These are phyloP conservation scores for Agrocybe pediades DNA, from an alignment of 768 basidiomycete species.

Conservation along the genomic window DNA sequence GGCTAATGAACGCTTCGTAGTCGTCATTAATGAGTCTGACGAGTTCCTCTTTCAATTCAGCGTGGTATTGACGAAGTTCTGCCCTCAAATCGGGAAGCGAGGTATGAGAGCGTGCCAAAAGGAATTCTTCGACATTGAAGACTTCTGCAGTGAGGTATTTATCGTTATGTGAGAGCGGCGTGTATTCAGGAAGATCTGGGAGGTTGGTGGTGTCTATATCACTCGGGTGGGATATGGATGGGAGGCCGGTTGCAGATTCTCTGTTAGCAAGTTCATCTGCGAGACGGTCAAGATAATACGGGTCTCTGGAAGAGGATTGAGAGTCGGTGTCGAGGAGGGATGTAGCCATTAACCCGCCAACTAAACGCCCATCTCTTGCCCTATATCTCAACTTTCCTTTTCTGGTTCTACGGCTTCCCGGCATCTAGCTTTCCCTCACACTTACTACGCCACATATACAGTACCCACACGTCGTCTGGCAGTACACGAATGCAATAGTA, in stretches of 20 bases:
- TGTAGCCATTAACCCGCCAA: no score
- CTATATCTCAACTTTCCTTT: no score
- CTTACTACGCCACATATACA: no score
- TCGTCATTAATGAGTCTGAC: constrained; percentile 97
- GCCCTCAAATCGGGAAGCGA: constrained; percentile 85
- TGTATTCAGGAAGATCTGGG: constrained; percentile 60
- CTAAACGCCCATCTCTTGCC: no score
- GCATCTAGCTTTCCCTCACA: no score
- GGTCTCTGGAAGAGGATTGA: constrained; percentile 40
- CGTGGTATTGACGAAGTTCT: constrained; percentile 86
- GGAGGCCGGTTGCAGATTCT: constrained; percentile 35
- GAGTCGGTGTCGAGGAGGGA: constrained; percentile 6
- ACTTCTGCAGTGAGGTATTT: constrained; percentile 63
- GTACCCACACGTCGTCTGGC: no score
- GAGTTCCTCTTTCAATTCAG: constrained; percentile 86
- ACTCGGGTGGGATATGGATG: background rate
- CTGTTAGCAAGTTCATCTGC: constrained; percentile 70
- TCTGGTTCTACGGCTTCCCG: no score
- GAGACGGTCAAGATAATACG: constrained; percentile 68
- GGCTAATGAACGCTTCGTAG: constrained; percentile 96
- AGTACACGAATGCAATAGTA: no score
- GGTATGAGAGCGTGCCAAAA: constrained; percentile 82
- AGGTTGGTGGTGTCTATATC: constrained; percentile 19
- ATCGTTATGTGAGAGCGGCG: constrained; percentile 82
- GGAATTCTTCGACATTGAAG: constrained; percentile 86